Evolutionary conservation across 352 stramenopile species (phyloP).

Genomic region (Globisporangium viniferum): DNA sequence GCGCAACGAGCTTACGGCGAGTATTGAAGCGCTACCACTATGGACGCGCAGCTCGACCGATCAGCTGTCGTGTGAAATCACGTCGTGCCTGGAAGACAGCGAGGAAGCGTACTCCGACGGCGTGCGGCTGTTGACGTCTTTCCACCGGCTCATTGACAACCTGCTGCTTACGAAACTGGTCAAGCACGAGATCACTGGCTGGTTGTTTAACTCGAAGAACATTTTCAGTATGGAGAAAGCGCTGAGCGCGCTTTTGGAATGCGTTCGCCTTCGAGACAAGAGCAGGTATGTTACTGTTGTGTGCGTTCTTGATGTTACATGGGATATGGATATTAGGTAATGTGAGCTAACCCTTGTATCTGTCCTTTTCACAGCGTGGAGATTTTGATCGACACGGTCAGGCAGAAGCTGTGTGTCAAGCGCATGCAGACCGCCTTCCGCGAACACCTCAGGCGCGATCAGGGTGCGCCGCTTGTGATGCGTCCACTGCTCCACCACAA

Average conservation of each 20-base stretch:
- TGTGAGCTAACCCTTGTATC: not conserved
- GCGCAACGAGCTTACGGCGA: slow-evolving; percentile 34
- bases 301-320: not conserved
- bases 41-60: slow-evolving; percentile 59
- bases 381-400: slow-evolving; percentile 61
- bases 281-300: slow-evolving; percentile 31
- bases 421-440: slow-evolving; percentile 74
- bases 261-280: slow-evolving; percentile 62
- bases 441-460: slow-evolving; percentile 52
- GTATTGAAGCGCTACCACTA: slow-evolving; percentile 40
- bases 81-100: slow-evolving; percentile 36
- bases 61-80: slow-evolving; percentile 48
- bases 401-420: slow-evolving; percentile 67
- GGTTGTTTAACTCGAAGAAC: slow-evolving; percentile 51
- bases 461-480: slow-evolving; percentile 71
- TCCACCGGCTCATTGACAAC: slow-evolving; percentile 55
- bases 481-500: slow-evolving; percentile 63
- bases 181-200: slow-evolving; percentile 52
- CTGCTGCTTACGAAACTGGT: slow-evolving; percentile 48
- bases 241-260: slow-evolving; percentile 53
- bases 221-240: slow-evolving; percentile 66
- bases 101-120: slow-evolving; percentile 47
- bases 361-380: slow-evolving; percentile 31
- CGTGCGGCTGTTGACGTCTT: slow-evolving; percentile 48
- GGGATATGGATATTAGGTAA: not conserved